phyloP scores from a whole-genome alignment of 2,329 filamentous ascomycete species.

The Pseudopyrenochaeta lycopersici region DNA sequence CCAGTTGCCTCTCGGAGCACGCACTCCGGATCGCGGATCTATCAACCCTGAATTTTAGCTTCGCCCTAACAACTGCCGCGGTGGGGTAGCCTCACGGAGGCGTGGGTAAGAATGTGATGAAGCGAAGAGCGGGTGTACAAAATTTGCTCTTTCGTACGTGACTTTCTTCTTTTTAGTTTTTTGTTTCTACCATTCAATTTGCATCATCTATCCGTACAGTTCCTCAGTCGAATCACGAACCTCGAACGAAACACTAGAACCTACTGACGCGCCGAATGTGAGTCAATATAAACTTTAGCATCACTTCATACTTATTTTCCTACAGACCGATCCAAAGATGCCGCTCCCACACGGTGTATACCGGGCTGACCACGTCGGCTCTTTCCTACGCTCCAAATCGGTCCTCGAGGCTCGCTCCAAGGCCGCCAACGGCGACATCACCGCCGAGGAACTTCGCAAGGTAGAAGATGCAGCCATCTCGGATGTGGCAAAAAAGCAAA shows the following conservation, averaged over 20 bases:
- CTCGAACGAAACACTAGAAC: not conserved
- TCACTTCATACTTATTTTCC: not conserved
- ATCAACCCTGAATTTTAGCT: constrained; percentile 14
- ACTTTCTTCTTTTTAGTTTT: not conserved
- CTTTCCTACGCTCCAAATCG: constrained; percentile 61
- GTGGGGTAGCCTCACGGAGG: constrained; percentile 39
- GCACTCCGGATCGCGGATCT: constrained; percentile 5
- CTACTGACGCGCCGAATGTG: too few species aligned
- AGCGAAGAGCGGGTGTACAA: constrained; percentile 11
- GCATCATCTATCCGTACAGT: not conserved
- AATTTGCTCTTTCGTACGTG: constrained; percentile 5
- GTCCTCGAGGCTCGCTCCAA: constrained; percentile 61
- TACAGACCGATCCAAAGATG: constrained; percentile 33
- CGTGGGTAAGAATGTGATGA: constrained; percentile 9
- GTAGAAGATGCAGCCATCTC: constrained; percentile 62
- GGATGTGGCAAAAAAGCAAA: constrained; percentile 59
- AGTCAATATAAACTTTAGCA: not conserved
- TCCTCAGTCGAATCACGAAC: not conserved
- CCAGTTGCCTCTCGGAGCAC: constrained; percentile 2
- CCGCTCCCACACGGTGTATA: constrained; percentile 52
- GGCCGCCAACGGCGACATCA: constrained; percentile 55
- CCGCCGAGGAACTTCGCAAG: constrained; percentile 56
- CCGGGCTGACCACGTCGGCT: constrained; percentile 65
- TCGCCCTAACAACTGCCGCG: constrained; percentile 45
- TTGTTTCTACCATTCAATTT: not conserved